phyloP scores from a whole-genome alignment of 1,284 basidiomycete species.

The Ustilago trichophora region DNA sequence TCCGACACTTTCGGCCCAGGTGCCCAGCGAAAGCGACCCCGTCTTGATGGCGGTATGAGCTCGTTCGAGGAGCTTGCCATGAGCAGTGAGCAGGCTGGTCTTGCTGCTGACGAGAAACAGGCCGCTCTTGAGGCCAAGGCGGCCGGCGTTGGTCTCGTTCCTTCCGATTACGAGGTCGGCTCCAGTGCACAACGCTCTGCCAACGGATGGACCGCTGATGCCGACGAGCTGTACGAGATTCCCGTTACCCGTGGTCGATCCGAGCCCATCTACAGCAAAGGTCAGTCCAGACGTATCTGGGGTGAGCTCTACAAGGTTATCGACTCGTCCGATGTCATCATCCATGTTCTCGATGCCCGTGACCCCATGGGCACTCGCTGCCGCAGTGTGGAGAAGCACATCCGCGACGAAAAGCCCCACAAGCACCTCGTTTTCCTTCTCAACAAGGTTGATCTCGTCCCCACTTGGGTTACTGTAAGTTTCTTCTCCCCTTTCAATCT shows the following conservation, averaged over 20 bases:
- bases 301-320: conserved; percentile 99
- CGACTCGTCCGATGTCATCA: conserved; percentile 95
- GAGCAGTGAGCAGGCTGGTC: conserved; percentile 50
- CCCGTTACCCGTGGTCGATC: conserved; percentile 64
- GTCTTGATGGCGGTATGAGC: conserved; percentile 59
- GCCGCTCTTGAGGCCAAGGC: conserved; percentile 54
- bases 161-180: conserved; percentile 62
- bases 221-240: conserved; percentile 60
- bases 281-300: conserved; percentile 77
- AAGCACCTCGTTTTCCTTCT: conserved; percentile 96
- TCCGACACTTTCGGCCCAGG: conserved; percentile 63
- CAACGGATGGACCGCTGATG: conserved; percentile 53
- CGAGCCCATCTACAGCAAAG: conserved; percentile 65
- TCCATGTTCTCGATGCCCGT: conserved; percentile 94
- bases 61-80: conserved; percentile 63
- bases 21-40: conserved; percentile 64
- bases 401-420: conserved; percentile 94
- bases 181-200: conserved; percentile 49
- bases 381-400: conserved; percentile 90
- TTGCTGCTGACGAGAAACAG: conserved; percentile 52
- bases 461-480: conserved; percentile 97
- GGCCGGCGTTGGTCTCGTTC: conserved; percentile 59
- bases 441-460: conserved; percentile 98
- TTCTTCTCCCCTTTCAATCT: background rate
- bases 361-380: conserved; percentile 98